These are phyloP conservation scores for Aphanomyces invadans DNA, from an alignment of 352 stramenopile species.

Conservation along the genomic window DNA sequence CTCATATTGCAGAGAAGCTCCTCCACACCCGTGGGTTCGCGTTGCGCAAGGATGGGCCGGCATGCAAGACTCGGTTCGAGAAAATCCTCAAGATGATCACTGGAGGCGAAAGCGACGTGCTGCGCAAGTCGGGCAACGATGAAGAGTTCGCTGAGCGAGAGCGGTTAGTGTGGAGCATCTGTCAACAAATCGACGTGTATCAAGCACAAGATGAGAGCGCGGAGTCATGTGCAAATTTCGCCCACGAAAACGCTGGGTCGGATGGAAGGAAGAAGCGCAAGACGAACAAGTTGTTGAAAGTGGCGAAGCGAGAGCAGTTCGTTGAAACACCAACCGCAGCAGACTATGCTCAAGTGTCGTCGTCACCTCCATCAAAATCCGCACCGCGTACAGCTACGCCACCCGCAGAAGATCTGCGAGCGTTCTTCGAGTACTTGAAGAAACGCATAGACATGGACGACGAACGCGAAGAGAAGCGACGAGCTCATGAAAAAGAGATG, in stretches of 20 bases:
- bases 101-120: slow-evolving; percentile 11
- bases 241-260: neutral
- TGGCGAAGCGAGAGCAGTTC: slow-evolving; percentile 16
- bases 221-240: neutral
- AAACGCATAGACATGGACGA: slow-evolving; percentile 22
- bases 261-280: slow-evolving; percentile 21
- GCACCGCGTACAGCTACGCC: neutral
- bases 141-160: slow-evolving; percentile 22
- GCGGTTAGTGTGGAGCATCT: slow-evolving; percentile 20
- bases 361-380: neutral
- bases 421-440: slow-evolving; percentile 23
- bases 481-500: slow-evolving; percentile 8
- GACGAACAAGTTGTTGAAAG: slow-evolving; percentile 3
- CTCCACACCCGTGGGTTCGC: slow-evolving; percentile 18
- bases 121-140: slow-evolving; percentile 20
- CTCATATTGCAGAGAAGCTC: slow-evolving; percentile 13
- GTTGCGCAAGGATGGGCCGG: slow-evolving; percentile 18
- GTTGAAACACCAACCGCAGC: too few species aligned
- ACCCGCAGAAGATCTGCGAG: slow-evolving; percentile 5
- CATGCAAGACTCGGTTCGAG: slow-evolving; percentile 25
- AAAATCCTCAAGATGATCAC: slow-evolving; percentile 24
- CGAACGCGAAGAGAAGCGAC: slow-evolving; percentile 17
- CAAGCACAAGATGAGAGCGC: neutral
- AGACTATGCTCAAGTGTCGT: too few species aligned
- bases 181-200: slow-evolving; percentile 16